These are phyloP conservation scores for Sarocladium brachiariae DNA, from an alignment of 2,329 filamentous ascomycete genomes.

Conservation along the genomic window DNA sequence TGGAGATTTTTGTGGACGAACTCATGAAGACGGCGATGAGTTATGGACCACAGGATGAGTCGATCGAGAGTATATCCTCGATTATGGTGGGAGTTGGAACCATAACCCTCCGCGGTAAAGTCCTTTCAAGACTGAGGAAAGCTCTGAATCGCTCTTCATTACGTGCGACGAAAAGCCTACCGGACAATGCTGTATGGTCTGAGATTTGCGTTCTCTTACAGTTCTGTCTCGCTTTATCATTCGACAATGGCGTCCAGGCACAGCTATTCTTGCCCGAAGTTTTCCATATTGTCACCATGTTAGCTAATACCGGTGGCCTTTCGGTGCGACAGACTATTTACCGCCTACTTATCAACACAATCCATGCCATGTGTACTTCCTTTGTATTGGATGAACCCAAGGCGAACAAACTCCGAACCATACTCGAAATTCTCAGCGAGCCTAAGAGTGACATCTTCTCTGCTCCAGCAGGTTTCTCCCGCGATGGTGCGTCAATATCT, in stretches of 20 bases:
- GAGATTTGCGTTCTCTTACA: conserved; percentile 62
- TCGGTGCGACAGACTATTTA: conserved; percentile 55
- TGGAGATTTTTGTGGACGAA: conserved; percentile 63
- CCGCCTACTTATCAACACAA: conserved; percentile 57
- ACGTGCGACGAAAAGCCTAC: conserved; percentile 56
- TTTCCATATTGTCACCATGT: conserved; percentile 65
- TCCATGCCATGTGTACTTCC: conserved; percentile 61
- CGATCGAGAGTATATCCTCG: conserved; percentile 53
- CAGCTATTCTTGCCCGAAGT: conserved; percentile 63
- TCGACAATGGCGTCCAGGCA: conserved; percentile 60
- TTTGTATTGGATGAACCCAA: conserved; percentile 56
- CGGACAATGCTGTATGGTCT: conserved; percentile 62
- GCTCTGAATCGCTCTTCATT: conserved; percentile 60
- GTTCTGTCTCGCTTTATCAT: conserved; percentile 60
- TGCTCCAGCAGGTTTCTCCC: conserved; percentile 34
- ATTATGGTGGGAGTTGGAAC: conserved; percentile 58
- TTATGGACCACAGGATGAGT: conserved; percentile 51
- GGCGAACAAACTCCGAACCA: conserved; percentile 46
- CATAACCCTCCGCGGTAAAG: conserved; percentile 57
- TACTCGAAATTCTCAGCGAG: conserved; percentile 53
- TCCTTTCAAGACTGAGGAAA: conserved; percentile 59
- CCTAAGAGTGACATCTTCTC: conserved; percentile 52
- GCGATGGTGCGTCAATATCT: conserved; percentile 48
- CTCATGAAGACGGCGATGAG: conserved; percentile 55
- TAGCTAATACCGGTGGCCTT: conserved; percentile 56